phyloP scores from a whole-genome alignment of 805 yeast genomes.

The Ogataea methanolica region DNA sequence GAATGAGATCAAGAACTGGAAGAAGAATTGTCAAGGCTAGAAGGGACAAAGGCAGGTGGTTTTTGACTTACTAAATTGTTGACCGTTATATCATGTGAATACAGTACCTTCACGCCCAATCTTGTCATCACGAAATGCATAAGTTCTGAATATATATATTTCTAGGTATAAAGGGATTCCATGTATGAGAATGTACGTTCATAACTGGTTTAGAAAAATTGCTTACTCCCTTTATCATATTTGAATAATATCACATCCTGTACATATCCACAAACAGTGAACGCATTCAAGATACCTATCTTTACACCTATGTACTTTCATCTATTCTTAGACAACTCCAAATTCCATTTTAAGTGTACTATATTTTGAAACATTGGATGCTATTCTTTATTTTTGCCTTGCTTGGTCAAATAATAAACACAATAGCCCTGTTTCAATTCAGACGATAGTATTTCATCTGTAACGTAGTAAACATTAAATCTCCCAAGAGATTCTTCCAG shows the following conservation, averaged over 20 bases:
- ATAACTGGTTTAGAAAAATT: no score
- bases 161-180: no score
- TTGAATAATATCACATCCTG: conserved; percentile 1
- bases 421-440: conserved; percentile 40
- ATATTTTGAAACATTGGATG: neutral
- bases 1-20: conserved; percentile 71
- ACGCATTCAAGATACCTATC: neutral
- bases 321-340: neutral
- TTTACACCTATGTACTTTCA: neutral
- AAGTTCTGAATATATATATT: no score
- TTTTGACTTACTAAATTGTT: conserved; percentile 58
- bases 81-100: neutral
- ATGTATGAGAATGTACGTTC: no score
- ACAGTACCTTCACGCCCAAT: no score
- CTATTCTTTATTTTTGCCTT: neutral
- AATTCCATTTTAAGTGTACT: no score
- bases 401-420: conserved; percentile 33
- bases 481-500: conserved; percentile 29
- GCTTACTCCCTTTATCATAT: no score
- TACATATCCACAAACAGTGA: conserved; percentile 2
- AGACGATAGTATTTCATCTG: conserved; percentile 27
- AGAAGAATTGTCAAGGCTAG: conserved; percentile 75
- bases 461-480: conserved; percentile 34
- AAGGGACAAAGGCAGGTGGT: conserved; percentile 91
- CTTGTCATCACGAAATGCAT: no score